phyloP scores from a whole-genome alignment of 805 yeast genomes.

The Candida sphagnicola region DNA sequence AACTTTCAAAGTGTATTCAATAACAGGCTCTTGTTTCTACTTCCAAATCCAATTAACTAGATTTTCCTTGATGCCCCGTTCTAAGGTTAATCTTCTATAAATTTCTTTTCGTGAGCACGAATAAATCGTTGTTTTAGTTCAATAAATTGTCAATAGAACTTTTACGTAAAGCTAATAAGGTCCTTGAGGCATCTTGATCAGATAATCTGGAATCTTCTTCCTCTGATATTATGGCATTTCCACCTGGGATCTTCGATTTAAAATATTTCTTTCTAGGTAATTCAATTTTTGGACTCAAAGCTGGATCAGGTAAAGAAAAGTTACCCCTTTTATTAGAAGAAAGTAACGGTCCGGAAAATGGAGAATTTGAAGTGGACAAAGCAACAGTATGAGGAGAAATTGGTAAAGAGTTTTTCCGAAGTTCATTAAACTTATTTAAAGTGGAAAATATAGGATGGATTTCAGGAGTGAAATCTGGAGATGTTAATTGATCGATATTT shows the following conservation, averaged over 20 bases:
- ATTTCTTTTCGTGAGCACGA: background rate
- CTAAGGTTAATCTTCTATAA: background rate
- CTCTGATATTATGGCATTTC: constrained; percentile 15
- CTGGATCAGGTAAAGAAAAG: constrained; percentile 40
- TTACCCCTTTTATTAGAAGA: constrained; percentile 9
- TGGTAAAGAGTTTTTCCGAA: constrained; percentile 13
- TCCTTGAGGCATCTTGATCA: constrained; percentile 35
- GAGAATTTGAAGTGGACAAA: constrained; percentile 13
- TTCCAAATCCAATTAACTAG: too few species aligned
- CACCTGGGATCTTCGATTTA: constrained; percentile 25
- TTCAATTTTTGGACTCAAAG: constrained; percentile 16
- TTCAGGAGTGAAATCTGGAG: constrained; percentile 36
- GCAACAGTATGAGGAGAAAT: constrained; percentile 18
- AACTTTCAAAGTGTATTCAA: too few species aligned
- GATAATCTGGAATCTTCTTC: constrained; percentile 17
- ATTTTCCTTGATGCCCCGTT: too few species aligned
- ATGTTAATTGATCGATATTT: constrained; percentile 17
- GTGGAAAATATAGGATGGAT: constrained; percentile 31
- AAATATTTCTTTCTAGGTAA: constrained; percentile 29
- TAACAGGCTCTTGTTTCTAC: too few species aligned
- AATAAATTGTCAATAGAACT: constrained; percentile 39
- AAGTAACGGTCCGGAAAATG: constrained; percentile 22
- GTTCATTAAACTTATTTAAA: constrained; percentile 19
- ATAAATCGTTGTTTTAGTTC: constrained; percentile 18
- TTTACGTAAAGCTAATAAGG: constrained; percentile 36